Conservation (phyloP, 2,329 filamentous ascomycete genomes). For the Lasiodiplodia hormozganensis region DNA sequence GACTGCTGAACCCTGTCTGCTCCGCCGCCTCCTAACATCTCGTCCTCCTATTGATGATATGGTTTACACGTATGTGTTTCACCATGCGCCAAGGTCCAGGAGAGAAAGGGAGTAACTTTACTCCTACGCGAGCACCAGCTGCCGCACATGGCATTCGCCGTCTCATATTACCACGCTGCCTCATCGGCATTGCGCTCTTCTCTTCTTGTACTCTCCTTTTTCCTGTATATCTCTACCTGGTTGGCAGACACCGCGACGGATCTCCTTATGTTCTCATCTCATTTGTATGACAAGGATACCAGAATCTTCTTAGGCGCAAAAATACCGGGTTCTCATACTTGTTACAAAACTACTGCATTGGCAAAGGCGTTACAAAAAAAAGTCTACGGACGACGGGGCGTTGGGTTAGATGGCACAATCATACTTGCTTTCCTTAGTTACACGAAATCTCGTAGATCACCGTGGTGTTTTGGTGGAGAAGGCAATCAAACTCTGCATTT, state of each 20-base stretch:
- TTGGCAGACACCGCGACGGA: background rate
- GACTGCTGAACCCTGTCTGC: background rate
- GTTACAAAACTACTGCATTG: background rate
- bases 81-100: background rate
- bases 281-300: slow-evolving; percentile 5
- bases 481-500: background rate
- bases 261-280: slow-evolving; percentile 3
- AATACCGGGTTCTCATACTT: background rate
- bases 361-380: slow-evolving; percentile 7
- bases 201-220: background rate
- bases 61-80: slow-evolving; percentile 8
- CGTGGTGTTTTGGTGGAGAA: background rate
- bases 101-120: background rate
- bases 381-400: background rate
- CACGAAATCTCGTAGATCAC: background rate
- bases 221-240: background rate
- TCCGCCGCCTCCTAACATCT: background rate
- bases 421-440: background rate
- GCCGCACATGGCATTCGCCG: background rate
- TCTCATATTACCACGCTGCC: background rate
- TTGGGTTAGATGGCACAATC: background rate
- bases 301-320: background rate
- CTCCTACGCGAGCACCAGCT: background rate
- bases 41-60: slow-evolving; percentile 5
- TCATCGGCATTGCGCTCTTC: background rate